phyloP scores from a whole-genome alignment of 192 early-diverging fungal genomes.

The Mortierella alpina region DNA sequence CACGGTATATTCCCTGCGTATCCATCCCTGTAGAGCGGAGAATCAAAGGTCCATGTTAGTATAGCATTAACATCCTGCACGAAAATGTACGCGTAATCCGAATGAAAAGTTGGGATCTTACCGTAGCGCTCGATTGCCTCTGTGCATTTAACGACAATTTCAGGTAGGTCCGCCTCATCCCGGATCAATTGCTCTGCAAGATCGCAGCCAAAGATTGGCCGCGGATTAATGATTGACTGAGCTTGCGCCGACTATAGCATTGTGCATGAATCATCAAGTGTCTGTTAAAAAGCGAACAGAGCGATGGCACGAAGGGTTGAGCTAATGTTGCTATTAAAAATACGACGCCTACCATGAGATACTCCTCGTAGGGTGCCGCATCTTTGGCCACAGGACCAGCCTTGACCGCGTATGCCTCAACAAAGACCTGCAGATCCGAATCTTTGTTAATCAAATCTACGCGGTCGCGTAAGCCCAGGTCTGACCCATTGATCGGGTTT shows the following conservation, averaged over 20 bases:
- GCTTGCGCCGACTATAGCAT: slow-evolving; percentile 64
- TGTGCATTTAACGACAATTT: slow-evolving; percentile 83
- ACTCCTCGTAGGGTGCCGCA: slow-evolving; percentile 41
- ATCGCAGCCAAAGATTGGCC: slow-evolving; percentile 85
- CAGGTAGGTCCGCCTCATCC: slow-evolving; percentile 78
- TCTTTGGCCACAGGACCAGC: slow-evolving; percentile 16
- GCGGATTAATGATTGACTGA: slow-evolving; percentile 72
- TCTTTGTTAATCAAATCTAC: slow-evolving; percentile 45
- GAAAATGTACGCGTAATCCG: too few species aligned
- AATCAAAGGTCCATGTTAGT: neutral
- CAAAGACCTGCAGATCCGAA: slow-evolving; percentile 27
- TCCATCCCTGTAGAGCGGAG: slow-evolving; percentile 60
- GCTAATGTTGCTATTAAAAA: neutral
- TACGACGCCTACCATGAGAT: slow-evolving; percentile 21
- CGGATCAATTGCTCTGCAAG: slow-evolving; percentile 76
- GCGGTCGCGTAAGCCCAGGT: slow-evolving; percentile 41
- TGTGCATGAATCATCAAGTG: neutral
- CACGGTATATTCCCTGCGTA: slow-evolving; percentile 89
- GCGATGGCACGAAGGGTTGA: neutral
- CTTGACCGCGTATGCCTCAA: slow-evolving; percentile 37
- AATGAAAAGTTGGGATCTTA: neutral
- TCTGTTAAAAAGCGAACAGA: neutral
- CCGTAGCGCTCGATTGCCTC: slow-evolving; percentile 84
- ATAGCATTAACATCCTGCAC: too few species aligned
- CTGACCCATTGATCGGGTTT: slow-evolving; percentile 43